These are phyloP conservation scores for Eucommia ulmoides DNA, from an alignment of 257 asterid species.

Conservation along the genomic window DNA sequence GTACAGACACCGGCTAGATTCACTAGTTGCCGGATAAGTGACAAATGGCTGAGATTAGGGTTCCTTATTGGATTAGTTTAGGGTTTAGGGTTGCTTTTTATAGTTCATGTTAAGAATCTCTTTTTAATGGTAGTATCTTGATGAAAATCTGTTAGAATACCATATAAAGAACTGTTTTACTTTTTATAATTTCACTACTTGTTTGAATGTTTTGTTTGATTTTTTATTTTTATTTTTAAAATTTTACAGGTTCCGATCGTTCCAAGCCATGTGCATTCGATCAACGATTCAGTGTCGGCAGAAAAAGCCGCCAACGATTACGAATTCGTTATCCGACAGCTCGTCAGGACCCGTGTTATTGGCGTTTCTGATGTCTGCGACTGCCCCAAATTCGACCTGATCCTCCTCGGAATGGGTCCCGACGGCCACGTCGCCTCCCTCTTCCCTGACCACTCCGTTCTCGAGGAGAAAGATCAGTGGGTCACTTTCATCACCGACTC, in stretches of 20 bases:
- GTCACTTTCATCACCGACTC: slow-evolving; percentile 56
- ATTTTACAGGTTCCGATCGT: slow-evolving; percentile 62
- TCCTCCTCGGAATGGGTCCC: slow-evolving; percentile 58
- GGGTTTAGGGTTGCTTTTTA: too few species aligned
- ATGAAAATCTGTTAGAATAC: too few species aligned
- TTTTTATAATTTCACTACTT: too few species aligned
- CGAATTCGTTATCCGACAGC: slow-evolving; percentile 77
- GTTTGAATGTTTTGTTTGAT: too few species aligned
- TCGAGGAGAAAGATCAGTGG: slow-evolving; percentile 43
- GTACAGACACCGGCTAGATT: too few species aligned
- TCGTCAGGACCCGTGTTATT: slow-evolving; percentile 67
- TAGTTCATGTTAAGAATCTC: too few species aligned
- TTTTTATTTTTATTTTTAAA: too few species aligned
- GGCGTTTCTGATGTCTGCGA: slow-evolving; percentile 38
- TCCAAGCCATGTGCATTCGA: slow-evolving; percentile 71
- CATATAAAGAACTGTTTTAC: too few species aligned
- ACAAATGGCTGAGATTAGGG: too few species aligned
- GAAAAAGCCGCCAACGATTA: slow-evolving; percentile 85
- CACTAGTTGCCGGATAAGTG: too few species aligned
- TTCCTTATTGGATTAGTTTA: too few species aligned
- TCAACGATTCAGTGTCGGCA: slow-evolving; percentile 68
- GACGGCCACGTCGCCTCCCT: slow-evolving; percentile 62
- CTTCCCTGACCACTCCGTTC: slow-evolving; percentile 34
- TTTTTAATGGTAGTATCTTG: too few species aligned
- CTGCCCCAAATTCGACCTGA: slow-evolving; percentile 55